Percentiles rank a stretch among this genome's conserved stretches.
These are phyloP conservation scores for Dicorynia guianensis DNA, from an alignment of 306 rosid species.

Conservation along the genomic window DNA sequence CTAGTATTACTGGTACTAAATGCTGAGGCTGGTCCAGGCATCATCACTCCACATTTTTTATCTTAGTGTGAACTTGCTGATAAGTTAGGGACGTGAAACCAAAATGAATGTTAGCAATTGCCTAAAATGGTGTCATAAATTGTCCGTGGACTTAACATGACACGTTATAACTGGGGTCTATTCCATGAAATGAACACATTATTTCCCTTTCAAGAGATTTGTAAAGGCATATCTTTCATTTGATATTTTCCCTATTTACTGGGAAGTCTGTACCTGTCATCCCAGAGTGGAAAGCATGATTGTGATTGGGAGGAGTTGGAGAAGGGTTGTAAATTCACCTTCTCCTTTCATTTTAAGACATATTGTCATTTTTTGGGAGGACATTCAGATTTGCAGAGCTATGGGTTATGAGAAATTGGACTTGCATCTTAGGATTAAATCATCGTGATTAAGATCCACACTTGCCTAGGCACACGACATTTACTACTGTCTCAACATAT, in stretches of 20 bases:
- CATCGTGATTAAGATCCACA: slow-evolving; percentile 10
- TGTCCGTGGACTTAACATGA: slow-evolving; percentile 10
- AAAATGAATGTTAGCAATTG: not conserved
- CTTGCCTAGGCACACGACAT: not conserved
- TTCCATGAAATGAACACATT: not conserved
- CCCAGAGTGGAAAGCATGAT: slow-evolving; percentile 3
- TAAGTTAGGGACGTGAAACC: slow-evolving; percentile 4
- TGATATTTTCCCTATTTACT: slow-evolving; percentile 17
- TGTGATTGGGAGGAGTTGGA: not conserved
- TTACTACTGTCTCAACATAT: no score
- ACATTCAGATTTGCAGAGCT: not conserved
- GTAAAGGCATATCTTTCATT: not conserved
- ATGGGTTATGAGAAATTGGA: not conserved
- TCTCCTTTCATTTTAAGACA: not conserved
- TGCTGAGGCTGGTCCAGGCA: not conserved
- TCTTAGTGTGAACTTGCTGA: slow-evolving; percentile 14
- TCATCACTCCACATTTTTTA: slow-evolving; percentile 1
- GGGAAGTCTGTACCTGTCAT: not conserved
- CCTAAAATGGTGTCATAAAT: not conserved
- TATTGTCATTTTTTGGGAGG: slow-evolving; percentile 5
- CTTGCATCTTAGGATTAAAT: not conserved
- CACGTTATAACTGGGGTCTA: not conserved
- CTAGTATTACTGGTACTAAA: no score
- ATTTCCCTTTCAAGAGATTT: slow-evolving; percentile 1
- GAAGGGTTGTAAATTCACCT: not conserved